Base-by-base conservation (phyloP, 768 basidiomycete genomes). In the Calocera cornea region DNA sequence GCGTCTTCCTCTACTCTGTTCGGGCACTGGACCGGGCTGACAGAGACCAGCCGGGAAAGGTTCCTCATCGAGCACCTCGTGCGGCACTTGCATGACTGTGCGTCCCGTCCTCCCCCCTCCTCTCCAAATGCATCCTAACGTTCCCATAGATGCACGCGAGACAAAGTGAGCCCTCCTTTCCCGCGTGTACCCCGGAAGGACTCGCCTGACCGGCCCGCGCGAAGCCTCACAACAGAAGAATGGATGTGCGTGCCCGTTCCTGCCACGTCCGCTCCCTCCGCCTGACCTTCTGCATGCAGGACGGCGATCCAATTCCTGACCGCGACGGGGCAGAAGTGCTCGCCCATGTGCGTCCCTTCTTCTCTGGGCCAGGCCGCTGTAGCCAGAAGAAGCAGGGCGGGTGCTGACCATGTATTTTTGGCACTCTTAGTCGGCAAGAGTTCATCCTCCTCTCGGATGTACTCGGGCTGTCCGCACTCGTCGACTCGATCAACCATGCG, bases 371-470 rank as follows among this genome's bases (percentile, higher is more conserved):
- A 17, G 19, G 8, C n/a, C n/a, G n/a, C n/a, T n/a, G n/a, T n/a
- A n/a, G n/a, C n/a, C n/a, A n/a, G n/a, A n/a, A n/a, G n/a, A n/a
- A n/a, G n/a, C n/a, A n/a, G n/a, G 44, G 8, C 19, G 29, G 44
- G 66, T 5, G 7, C 31, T 2, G 27, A 11, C 16, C 12, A 40
- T 16, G 54, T 60, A 60, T 22, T 29, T 33, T 34, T 5, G 66
- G 24, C n/a, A 49, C 41, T 11, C 19, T 8, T 40, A 71, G 70
- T 31, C 74, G 73, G 19, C 77, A 77, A 80, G 91, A 94, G 73
- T 89, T 89, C 75, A 91, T 94, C 72, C 83, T 94, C 7, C 81
- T 94, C n/a, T 91, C 89, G 0, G 92, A 93, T 72, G 81, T 83
- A 0, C 78, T 93, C 0, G 92, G 92, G 3, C 83, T 89, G 1